Evolutionary conservation across 208 protist species (phyloP), one percentile per base, ranked within the genome.

Genomic region (Leishmania mexicana): DNA sequence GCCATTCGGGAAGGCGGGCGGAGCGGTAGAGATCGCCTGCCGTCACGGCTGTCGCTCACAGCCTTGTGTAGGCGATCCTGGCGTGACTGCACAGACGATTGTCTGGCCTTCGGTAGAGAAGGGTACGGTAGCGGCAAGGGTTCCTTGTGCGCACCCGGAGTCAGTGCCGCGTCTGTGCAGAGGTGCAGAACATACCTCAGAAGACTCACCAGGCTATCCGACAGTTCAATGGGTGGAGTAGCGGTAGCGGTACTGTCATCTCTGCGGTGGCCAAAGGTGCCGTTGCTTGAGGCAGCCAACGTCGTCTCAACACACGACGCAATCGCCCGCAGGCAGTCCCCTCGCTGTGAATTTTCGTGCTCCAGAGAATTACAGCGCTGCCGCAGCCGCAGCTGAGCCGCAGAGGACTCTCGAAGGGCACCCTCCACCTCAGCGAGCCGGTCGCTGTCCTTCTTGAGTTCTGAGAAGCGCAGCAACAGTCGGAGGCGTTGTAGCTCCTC

Each of bases 391-490:
- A 47, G 71, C 40, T 78, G 74, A 1, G 78, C 71, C 4, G 72
- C 78, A n/a, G 80, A 71, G 47, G 70, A n/a, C 81, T 88, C 75
- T 38, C 80, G 62, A 28, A 79, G 38, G 6, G 78, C 78, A 6
- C 71, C 54, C 38, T 87, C 42, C 2, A 86, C 81, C 21, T 42
- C 64, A 3, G 53, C 68, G 2, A 96, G 85, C 57, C 77, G 77
- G 67, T 94, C 91, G 67, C 92, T 95, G 70, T 93, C 86, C 73
- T 93, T 91, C 73, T 95, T 95, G 31, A 95, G 79, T 76, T 95
- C 89, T 28, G 92, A 95, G 72, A 95, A 95, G 72, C 92, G 89
- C 87, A 95, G 87, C 40, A 95, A 71, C n/a, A 92, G 68, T 31
- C 92, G 92, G 40, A 95, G 85, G 17, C 92, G 86, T 17, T 76